Evolutionary conservation across 1,139 yeast species (phyloP).

Genomic region (Blastobotrys persicus): DNA sequence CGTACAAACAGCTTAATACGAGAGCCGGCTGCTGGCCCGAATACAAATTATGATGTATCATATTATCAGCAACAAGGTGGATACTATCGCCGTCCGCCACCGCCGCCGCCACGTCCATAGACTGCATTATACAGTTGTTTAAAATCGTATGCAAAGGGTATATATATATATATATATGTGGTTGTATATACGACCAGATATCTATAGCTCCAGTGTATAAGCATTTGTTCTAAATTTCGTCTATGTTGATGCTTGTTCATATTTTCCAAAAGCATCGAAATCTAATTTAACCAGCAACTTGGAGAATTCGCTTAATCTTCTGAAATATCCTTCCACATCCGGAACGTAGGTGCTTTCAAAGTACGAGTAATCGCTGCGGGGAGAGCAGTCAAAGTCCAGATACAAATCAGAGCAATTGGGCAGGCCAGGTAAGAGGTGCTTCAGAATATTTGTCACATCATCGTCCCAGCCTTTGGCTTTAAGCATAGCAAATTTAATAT

Average conservation of each 20-base stretch:
- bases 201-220: no score
- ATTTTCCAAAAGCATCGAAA: background rate
- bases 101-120: slow-evolving; percentile 6
- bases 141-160: no score
- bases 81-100: slow-evolving; percentile 1
- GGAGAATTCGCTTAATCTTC: slow-evolving; percentile 3
- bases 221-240: background rate
- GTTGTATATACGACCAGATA: background rate
- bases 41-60: background rate
- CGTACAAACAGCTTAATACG: background rate
- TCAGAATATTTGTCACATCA: slow-evolving; percentile 3
- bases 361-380: slow-evolving; percentile 1
- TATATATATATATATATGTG: no score
- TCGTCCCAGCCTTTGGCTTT: slow-evolving; percentile 7
- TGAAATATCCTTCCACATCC: slow-evolving; percentile 1
- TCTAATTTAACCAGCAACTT: slow-evolving; percentile 2
- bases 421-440: background rate
- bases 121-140: no score
- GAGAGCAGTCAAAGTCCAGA: slow-evolving; percentile 4
- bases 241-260: background rate
- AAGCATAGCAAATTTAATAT: background rate
- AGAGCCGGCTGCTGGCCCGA: slow-evolving; percentile 4
- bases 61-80: background rate
- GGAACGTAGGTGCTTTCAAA: slow-evolving; percentile 3
- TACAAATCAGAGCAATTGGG: slow-evolving; percentile 3